Evolutionary conservation across 495 filamentous ascomycete species (phyloP), one percentile per base, ranked within the genome.

Genomic region (Talaromyces proteolyticus): DNA sequence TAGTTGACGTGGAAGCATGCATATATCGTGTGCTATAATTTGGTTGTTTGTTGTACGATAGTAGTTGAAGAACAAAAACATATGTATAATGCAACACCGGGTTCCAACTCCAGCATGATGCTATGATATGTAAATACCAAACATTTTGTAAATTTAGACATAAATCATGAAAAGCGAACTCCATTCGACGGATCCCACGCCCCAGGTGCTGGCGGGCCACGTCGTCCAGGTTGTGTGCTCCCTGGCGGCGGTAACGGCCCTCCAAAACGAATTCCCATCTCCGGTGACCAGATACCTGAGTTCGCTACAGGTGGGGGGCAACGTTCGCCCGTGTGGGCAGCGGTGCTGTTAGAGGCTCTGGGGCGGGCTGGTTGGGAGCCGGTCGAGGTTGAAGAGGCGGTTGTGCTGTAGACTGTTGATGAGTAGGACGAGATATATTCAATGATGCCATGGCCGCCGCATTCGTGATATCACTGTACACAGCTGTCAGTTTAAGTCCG

Each of bases 211-310:
- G 51, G 42, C 24, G 55, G n/a, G 17, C 48, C 50, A 23, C 50
- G 57, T 48, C 23, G 60, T 23, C 40, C 48, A 38, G 51, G 42
- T 23, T 52, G 44, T 36, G 25, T 56, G 43, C 6, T 44, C 38
- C 42, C 47, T 7, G 47, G 54, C 24, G 49, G 58, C 43, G 47
- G 55, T 53, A 46, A 57, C 38, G 47, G 42, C 42, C 49, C 68
- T 6, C 76, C 76, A 60, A 92, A 94, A 17, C 84, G 84, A 52
- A 93, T 91, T 0, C 86, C 87, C 70, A 87, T 81, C 4, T 88
- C 84, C 0, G 88, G 88, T 36, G 80, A 79, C 89, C 89, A 93
- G 52, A 88, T 80, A n/a, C 78, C 69, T 0, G 77, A 75, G 16
- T 74, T 68, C 18, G 73, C 68, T 25, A 72, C 61, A 2, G 75